Evolutionary conservation across 164 flowering plant species (phyloP), one percentile per base, ranked within the genome.

Genomic region (Tetracentron sinense): DNA sequence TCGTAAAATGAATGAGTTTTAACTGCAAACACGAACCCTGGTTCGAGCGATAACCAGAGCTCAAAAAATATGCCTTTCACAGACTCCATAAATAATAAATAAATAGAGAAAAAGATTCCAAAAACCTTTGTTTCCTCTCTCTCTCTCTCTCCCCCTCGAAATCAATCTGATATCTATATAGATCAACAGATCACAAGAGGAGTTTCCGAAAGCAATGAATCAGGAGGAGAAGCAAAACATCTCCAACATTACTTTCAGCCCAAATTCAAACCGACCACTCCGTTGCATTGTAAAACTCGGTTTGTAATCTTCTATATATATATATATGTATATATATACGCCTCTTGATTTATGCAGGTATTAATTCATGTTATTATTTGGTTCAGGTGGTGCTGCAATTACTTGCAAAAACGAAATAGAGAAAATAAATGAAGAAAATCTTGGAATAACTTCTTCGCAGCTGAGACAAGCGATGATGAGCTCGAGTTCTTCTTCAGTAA

Each of bases 361-460:
- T 54, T 60, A 42, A n/a, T 19, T 56, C 4, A 15, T 28, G 22
- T 55, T 19, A 42, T 26, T 35, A 2, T 56, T 35, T 70, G 3
- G 2, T 64, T 27, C 72, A 93, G 98, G 97, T 60, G 98, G 99
- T 42, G 84, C 97, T 31, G 99, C 99, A 65, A 79, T 94, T 51
- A 88, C 99, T 54, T 85, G 88, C 74, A 94, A 94, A 67, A 77
- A 91, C 73, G 96, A 86, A 62, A 64, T 94, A 5, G 96, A 94
- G 81, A 80, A 72, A 65, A 86, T 88, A 46, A 74, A 94, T 69
- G 90, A 84, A 56, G 90, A 82, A 33, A 77, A 72, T 73, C 86
- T 94, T 28, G 67, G 29, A 23, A 69, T 56, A 6, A 85, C 86
- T 60, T 80, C 89, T 7, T 70, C 77, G 42, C 99, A 91, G 63